These are phyloP conservation scores for Bipolaris bicolor DNA, from an alignment of 2,329 filamentous ascomycete genomes.

Conservation along the genomic window DNA sequence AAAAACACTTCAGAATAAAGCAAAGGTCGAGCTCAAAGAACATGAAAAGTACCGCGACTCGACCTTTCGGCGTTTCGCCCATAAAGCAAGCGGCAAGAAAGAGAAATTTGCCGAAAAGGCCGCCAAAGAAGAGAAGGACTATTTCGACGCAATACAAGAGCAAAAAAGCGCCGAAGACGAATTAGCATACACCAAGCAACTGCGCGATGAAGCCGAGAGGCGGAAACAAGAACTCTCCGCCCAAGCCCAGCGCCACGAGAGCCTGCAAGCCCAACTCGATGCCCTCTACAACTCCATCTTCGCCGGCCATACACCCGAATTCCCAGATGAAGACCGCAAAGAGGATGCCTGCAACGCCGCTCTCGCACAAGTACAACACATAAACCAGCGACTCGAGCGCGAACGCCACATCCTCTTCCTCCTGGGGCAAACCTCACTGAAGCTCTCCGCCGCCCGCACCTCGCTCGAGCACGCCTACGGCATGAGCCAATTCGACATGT, in stretches of 20 bases:
- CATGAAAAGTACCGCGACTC: conserved; percentile 47
- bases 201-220: conserved; percentile 33
- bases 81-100: conserved; percentile 40
- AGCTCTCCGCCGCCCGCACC: conserved; percentile 30
- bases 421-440: conserved; percentile 28
- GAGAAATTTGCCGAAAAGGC: conserved; percentile 40
- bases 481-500: conserved; percentile 53
- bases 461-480: conserved; percentile 34
- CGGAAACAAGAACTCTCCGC: conserved; percentile 22
- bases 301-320: conserved; percentile 38
- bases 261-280: conserved; percentile 37
- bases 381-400: conserved; percentile 30
- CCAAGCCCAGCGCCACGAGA: conserved; percentile 25
- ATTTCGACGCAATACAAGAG: conserved; percentile 43
- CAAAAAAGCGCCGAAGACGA: conserved; percentile 44
- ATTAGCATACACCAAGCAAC: conserved; percentile 31
- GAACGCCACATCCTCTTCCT: conserved; percentile 37
- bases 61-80: conserved; percentile 38
- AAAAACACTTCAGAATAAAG: conserved; percentile 25
- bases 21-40: conserved; percentile 33
- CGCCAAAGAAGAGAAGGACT: conserved; percentile 45
- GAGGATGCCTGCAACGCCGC: conserved; percentile 31
- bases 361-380: conserved; percentile 13
- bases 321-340: conserved; percentile 41
- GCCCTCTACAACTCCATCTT: conserved; percentile 43